Base-by-base conservation (phyloP, 805 yeast genomes). In the Saccharomycopsis guyanensis region DNA sequence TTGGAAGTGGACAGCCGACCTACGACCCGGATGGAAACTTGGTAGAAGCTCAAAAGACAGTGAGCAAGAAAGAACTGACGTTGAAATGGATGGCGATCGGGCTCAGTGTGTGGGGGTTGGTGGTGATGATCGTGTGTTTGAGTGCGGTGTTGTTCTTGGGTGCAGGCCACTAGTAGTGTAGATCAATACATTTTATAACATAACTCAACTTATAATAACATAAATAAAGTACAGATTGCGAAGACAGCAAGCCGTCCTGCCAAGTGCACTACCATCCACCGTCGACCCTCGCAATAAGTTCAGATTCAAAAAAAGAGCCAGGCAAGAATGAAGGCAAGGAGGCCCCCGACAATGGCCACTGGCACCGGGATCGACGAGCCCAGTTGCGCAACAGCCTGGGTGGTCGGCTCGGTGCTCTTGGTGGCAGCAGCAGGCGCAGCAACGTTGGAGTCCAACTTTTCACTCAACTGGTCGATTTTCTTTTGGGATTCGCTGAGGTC, bases 301-400 rank as follows among this genome's bases (percentile, higher is more conserved):
- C n/a, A n/a, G n/a, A n/a, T n/a, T 36, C 39, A 47, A 40, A 48
- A 40, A 18, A 45, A 74, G 62, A 80, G 70, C 86, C 88, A 83
- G 44, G 88, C 91, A 52, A 82, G 65, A 40, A 76, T 59, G 57
- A 78, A 65, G 29, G 78, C 73, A 47, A 78, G 58, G 37, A 75
- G 66, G 56, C 79, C 86, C 61, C 71, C 61, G 64, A 76, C 55
- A 53, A 71, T 61, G 53, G 82, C 80, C 44, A 73, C 61, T 25
- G 78, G 77, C 35, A 76, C 63, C 18, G 84, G 72, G 38, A 82
- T 66, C 13, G 79, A 81, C 49, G 57, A 61, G 42, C 63, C 62
- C n/a, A 68, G 60, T 47, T 55, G 33, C 20, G 55, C 41, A 23
- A 42, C 45, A 16, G 50, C 24, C 29, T 25, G 29, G 29, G 29